Percentiles rank a stretch among this genome's conserved stretches.
phyloP scores from a whole-genome alignment of 2,329 filamentous ascomycete species.

The Epichloe gansuensis region DNA sequence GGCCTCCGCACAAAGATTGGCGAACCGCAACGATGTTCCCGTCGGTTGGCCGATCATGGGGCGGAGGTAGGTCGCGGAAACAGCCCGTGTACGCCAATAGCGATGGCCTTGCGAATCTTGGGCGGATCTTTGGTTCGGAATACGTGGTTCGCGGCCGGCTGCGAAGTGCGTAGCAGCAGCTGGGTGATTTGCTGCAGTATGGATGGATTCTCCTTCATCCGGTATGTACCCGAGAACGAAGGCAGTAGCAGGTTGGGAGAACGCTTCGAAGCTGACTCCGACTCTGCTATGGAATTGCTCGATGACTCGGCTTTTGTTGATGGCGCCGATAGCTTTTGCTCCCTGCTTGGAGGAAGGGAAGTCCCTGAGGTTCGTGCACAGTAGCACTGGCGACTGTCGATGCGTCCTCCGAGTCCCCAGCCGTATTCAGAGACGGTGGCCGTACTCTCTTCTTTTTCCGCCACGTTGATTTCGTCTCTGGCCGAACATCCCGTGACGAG shows the following conservation, averaged over 20 bases:
- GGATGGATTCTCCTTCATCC: conserved; percentile 53
- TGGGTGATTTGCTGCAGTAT: conserved; percentile 55
- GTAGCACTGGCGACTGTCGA: conserved; percentile 12
- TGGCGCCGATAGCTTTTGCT: conserved; percentile 5
- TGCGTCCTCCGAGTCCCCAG: conserved; percentile 24
- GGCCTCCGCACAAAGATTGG: conserved; percentile 71
- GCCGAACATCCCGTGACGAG: conserved; percentile 20
- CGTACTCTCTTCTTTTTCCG: conserved; percentile 33
- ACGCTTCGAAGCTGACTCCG: conserved; percentile 31
- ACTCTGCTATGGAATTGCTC: conserved; percentile 24
- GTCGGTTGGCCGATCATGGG: conserved; percentile 89
- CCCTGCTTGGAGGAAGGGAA: conserved; percentile 2
- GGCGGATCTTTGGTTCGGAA: conserved; percentile 56
- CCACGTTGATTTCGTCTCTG: conserved; percentile 20
- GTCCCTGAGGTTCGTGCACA: conserved; percentile 2
- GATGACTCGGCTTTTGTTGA: conserved; percentile 10
- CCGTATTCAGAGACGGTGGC: conserved; percentile 33
- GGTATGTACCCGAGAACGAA: conserved; percentile 57
- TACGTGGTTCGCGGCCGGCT: conserved; percentile 55
- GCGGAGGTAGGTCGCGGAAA: conserved; percentile 78
- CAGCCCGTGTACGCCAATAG: conserved; percentile 88
- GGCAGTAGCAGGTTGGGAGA: conserved; percentile 56
- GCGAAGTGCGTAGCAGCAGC: conserved; percentile 43
- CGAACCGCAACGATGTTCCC: conserved; percentile 88
- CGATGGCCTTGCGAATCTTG: conserved; percentile 72